phyloP scores from a whole-genome alignment of 306 rosid species.

The Benincasa hispida region DNA sequence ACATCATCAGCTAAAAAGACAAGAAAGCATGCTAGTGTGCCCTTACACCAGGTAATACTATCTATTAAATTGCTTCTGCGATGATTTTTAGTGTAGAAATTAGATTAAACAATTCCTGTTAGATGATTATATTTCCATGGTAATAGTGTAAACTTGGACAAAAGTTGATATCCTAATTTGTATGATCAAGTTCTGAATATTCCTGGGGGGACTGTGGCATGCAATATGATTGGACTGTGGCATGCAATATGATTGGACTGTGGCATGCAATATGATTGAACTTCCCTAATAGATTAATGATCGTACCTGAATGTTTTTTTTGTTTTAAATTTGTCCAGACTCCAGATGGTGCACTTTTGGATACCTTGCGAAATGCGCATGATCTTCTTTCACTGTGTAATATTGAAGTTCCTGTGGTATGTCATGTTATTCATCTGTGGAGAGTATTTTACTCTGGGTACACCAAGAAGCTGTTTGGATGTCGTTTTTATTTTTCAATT shows the following conservation, averaged over 20 bases:
- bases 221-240: not conserved
- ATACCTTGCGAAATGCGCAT: slow-evolving; percentile 62
- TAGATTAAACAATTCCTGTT: not conserved
- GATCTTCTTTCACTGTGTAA: slow-evolving; percentile 77
- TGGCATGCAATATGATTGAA: not conserved
- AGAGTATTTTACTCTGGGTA: not conserved
- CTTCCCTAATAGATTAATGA: not conserved
- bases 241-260: not conserved
- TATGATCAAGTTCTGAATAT: not conserved
- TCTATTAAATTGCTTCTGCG: not conserved
- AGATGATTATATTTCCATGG: not conserved
- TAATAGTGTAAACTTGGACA: not conserved
- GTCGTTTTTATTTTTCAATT: not conserved
- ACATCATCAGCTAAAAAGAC: slow-evolving; percentile 89
- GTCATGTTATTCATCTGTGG: not conserved
- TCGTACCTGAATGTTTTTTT: not conserved
- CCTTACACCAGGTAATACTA: slow-evolving; percentile 69
- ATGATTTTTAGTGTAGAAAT: not conserved
- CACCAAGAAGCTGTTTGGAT: not conserved
- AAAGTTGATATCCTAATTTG: not conserved
- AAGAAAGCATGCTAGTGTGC: slow-evolving; percentile 49
- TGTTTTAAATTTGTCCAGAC: slow-evolving; percentile 36
- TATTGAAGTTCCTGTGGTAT: slow-evolving; percentile 72
- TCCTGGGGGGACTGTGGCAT: not conserved
- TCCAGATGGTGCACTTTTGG: slow-evolving; percentile 84